Evolutionary conservation across 331 rosid genomes (phyloP), one percentile per base, ranked within the genome.

Genomic region (Arachis monticola): DNA sequence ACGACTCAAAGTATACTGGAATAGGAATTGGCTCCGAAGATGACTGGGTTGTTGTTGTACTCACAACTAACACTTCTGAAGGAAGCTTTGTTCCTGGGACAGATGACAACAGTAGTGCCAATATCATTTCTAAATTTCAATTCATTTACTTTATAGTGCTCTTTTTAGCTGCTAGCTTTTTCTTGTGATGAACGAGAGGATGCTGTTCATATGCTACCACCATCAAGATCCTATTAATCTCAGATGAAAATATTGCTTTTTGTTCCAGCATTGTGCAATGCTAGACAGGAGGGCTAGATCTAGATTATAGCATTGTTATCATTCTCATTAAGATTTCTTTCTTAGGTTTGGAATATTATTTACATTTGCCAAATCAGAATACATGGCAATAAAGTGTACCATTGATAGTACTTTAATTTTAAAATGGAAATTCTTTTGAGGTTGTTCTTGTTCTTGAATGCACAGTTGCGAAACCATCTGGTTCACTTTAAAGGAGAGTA

Each of bases 21-120:
- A 76, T 82, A 64, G 99, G 99, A 45, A 84, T 95, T 44, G 97
- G 97, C 71, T 87, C 93, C 12, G 81, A 90, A 55, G 86, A 82
- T 72, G 64, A 87, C 82, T 95, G 99, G 99, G 86, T 95, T n/a
- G 89, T 95, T 59, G 97, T 83, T 22, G 78, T 92, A 51, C 86
- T 95, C 77, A 89, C 97, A 75, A 92, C 97, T 5, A 83, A 31
- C 81, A 87, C 97, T 70, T 47, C 97, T 4, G 90, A 87, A 27
- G 99, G 99, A 79, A 95, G 93, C 86, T 95, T 80, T 79, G 80
- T 53, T 58, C 80, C 89, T 14, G 67, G n/a, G 12, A 77, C 67
- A 52, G 3, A 30, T 57, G 3, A 30, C 11, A 80, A 38, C 11
- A 80, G 31, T 68, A 68, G 82, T 59, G 85, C 89, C 64, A 68